Base-by-base conservation (phyloP, 1,284 basidiomycete genomes). In the Apiotrichum laibachii region DNA sequence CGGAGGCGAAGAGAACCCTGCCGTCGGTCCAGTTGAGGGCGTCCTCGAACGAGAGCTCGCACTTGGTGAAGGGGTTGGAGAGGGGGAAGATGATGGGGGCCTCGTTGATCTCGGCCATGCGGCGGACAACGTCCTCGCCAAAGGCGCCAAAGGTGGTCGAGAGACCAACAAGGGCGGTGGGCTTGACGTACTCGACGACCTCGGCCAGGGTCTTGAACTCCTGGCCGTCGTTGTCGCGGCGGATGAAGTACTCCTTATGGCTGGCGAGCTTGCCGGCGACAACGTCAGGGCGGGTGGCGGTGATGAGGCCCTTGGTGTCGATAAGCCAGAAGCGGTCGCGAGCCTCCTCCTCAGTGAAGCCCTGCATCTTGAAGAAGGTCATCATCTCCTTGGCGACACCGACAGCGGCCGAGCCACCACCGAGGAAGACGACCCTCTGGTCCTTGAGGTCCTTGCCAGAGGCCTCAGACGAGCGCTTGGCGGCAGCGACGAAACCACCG, bases 41-140 rank as follows among this genome's bases (percentile, higher is more conserved):
- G 65, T 94, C 89, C 59, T 87, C 81, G 77, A 92, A 96, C 35
- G 80, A 66, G 7, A 77, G 66, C 74, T 92, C 90, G 42, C 88
- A 90, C 58, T 92, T 85, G 50, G 84, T 82, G 50, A 90, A 88
- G 34, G 94, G 94, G 80, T 97, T 98, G 39, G 90, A 92, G n/a
- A 97, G 85, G 50, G 94, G 91, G 84, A 97, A 96, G 76, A 97
- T 86, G 81, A 96, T 94, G 31, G 94, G 93, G 22, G 68, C 62
- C 37, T 62, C 19, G 80, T 95, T 96, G 67, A 90, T 82, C 51
- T 84, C 82, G n/a, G 88, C 85, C 92, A 98, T 94, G 13, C 84
- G 81, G 67, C 85, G 81, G 62, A 97, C 85, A 55, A 92, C 87
- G 13, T 83, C 80, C 58, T 87, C 82, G 61, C 82, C 85, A 80